Conservation (phyloP, 495 filamentous ascomycete genomes). For the Neurospora sp. region DNA sequence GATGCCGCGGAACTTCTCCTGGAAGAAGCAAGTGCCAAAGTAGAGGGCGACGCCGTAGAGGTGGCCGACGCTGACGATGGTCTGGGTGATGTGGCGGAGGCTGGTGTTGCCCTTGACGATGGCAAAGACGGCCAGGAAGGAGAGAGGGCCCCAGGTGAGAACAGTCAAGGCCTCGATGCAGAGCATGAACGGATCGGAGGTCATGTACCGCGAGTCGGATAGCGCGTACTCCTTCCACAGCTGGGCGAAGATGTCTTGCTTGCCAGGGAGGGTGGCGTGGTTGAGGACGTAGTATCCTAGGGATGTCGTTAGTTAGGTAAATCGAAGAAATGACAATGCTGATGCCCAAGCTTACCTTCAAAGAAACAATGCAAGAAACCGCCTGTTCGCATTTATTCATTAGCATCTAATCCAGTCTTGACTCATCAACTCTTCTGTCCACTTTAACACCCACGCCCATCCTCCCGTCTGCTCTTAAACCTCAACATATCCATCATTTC, state of each 20-base stretch:
- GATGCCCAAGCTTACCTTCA: conserved; percentile 41
- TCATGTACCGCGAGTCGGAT: conserved; percentile 76
- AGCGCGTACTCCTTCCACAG: conserved; percentile 84
- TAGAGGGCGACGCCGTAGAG: conserved; percentile 82
- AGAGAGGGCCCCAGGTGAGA: conserved; percentile 69
- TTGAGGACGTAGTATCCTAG: conserved; percentile 70
- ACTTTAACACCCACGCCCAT: not conserved
- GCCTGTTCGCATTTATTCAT: conserved; percentile 10
- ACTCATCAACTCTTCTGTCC: not conserved
- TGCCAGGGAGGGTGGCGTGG: conserved; percentile 36
- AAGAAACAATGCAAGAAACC: conserved; percentile 69
- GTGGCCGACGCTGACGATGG: conserved; percentile 66
- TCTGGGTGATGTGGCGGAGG: conserved; percentile 60
- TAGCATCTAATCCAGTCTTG: not conserved
- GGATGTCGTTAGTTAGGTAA: not conserved
- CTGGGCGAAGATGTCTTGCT: conserved; percentile 53
- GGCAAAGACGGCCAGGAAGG: conserved; percentile 51
- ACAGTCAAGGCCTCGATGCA: conserved; percentile 78
- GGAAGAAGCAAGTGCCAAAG: conserved; percentile 69
- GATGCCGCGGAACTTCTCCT: conserved; percentile 44
- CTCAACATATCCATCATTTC: not conserved
- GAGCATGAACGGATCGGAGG: conserved; percentile 66
- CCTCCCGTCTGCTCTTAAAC: not conserved
- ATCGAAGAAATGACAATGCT: not conserved
- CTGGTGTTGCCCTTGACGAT: conserved; percentile 49